phyloP scores from a whole-genome alignment of 345 rosid genomes.

The Citrus sinensis region DVS_A1.0 CM039163.1:38928001-38928500 shows the following conservation, averaged over 20 bases:
- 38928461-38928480: not conserved
- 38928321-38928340: constrained; percentile 73
- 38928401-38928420: constrained; percentile 81
- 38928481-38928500: not conserved
- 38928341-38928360: constrained; percentile 79
- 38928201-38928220: constrained; percentile 18
- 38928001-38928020: constrained; percentile 33
- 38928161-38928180: constrained; percentile 21
- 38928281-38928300: constrained; percentile 37
- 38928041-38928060: constrained; percentile 30
- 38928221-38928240: constrained; percentile 10
- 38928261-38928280: constrained; percentile 28
- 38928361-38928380: constrained; percentile 62
- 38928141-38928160: constrained; percentile 23
- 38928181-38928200: constrained; percentile 15
- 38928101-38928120: constrained; percentile 19
- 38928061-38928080: constrained; percentile 21
- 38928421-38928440: constrained; percentile 5
- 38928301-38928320: constrained; percentile 81
- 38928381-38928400: constrained; percentile 81
- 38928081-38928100: constrained; percentile 13
- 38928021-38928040: constrained; percentile 49
- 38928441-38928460: not conserved
- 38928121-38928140: constrained; percentile 9
- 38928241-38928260: not conserved